A percentile compares a stretch with the other conserved stretches of the same genome.
phyloP scores from a whole-genome alignment of 1,284 basidiomycete species.

The Sanghuangporus baumii region DNA sequence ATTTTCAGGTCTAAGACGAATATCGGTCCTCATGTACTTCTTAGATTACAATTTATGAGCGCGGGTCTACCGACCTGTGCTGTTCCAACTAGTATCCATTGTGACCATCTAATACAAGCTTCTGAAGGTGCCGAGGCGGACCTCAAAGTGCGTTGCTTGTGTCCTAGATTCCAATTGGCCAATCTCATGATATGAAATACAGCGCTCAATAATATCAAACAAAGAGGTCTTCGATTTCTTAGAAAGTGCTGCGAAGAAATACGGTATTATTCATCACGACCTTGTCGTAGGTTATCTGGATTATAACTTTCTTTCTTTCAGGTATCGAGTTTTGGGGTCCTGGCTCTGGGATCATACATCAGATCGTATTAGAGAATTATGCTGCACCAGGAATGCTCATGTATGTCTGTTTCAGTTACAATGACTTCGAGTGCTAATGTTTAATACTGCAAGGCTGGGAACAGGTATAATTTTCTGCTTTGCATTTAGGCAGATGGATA shows the following conservation, averaged over 20 bases:
- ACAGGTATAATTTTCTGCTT: conserved; percentile 44
- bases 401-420: conserved; percentile 34
- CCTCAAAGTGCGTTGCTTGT: conserved; percentile 53
- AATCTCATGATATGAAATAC: conserved; percentile 13
- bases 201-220: conserved; percentile 86
- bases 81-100: conserved; percentile 88
- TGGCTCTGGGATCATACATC: conserved; percentile 95
- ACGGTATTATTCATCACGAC: conserved; percentile 42
- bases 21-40: not conserved
- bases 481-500: not conserved
- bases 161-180: not conserved
- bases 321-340: conserved; percentile 93
- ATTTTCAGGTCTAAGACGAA: not conserved
- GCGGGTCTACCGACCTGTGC: conserved; percentile 84
- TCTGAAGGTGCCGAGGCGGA: conserved; percentile 78
- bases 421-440: conserved; percentile 13
- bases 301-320: conserved; percentile 1
- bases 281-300: not conserved
- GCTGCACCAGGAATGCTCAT: conserved; percentile 86
- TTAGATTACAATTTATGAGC: conserved; percentile 96
- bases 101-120: conserved; percentile 97
- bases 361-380: conserved; percentile 98
- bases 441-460: conserved; percentile 49
- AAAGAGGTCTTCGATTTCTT: conserved; percentile 98
- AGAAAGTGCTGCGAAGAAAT: conserved; percentile 91